Evolutionary conservation across 208 protist genomes (phyloP).

Genomic region (Acanthamoeba divionensis): DNA sequence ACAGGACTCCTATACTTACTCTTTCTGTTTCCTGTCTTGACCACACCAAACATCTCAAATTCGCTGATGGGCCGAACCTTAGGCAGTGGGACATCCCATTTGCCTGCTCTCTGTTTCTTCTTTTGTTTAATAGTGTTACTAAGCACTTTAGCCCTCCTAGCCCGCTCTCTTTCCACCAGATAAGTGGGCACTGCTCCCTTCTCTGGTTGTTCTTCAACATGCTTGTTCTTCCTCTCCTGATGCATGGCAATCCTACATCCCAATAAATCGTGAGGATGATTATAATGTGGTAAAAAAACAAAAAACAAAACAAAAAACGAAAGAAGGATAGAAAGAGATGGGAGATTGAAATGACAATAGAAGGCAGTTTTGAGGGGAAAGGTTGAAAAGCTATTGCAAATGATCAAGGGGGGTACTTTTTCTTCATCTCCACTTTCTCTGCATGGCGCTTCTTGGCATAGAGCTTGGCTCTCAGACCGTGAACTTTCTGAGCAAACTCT

Average conservation of each 20-base stretch:
- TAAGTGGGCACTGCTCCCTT: slow-evolving; percentile 98
- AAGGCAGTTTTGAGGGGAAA: background rate
- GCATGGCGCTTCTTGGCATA: slow-evolving; percentile 95
- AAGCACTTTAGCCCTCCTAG: slow-evolving; percentile 88
- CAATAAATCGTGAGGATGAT: background rate
- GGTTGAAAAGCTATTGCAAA: background rate
- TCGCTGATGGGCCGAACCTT: slow-evolving; percentile 97
- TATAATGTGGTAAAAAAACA: background rate
- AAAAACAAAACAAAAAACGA: background rate
- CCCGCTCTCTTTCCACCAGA: slow-evolving; percentile 90
- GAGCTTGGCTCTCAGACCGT: slow-evolving; percentile 98
- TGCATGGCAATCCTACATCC: slow-evolving; percentile 92
- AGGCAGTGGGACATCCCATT: slow-evolving; percentile 99
- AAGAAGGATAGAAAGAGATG: background rate
- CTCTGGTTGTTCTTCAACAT: slow-evolving; percentile 83
- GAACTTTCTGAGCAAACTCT: slow-evolving; percentile 91
- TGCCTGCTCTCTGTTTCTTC: slow-evolving; percentile 99
- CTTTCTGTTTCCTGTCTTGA: slow-evolving; percentile 90
- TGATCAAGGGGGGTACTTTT: slow-evolving; percentile 83
- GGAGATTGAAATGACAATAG: background rate
- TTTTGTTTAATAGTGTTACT: slow-evolving; percentile 99
- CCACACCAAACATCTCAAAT: slow-evolving; percentile 98
- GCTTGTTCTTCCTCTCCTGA: slow-evolving; percentile 91
- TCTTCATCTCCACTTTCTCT: slow-evolving; percentile 99
- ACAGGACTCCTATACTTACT: slow-evolving; percentile 63